phyloP scores from a whole-genome alignment of 2,329 filamentous ascomycete species.

The Aspergillus quadrilineatus region DNA sequence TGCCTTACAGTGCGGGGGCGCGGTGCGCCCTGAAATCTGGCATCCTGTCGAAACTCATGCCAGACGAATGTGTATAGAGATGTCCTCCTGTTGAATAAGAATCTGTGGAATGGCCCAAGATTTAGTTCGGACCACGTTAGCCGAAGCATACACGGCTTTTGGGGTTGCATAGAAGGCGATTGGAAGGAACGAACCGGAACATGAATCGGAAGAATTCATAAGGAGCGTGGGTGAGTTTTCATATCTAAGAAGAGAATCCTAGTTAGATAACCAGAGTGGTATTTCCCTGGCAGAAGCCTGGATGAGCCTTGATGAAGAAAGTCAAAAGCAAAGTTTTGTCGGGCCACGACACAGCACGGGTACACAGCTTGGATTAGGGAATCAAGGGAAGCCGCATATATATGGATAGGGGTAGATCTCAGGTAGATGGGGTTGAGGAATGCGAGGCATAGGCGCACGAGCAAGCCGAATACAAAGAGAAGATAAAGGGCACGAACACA shows the following conservation, averaged over 20 bases:
- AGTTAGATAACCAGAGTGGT: constrained; percentile 14
- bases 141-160: neutral
- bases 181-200: constrained; percentile 48
- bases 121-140: constrained; percentile 2
- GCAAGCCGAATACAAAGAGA: neutral
- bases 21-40: constrained; percentile 37
- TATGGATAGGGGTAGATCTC: constrained; percentile 10
- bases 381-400: constrained; percentile 9
- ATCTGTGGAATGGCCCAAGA: constrained; percentile 30
- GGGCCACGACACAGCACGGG: constrained; percentile 13
- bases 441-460: constrained; percentile 9
- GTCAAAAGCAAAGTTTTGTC: constrained; percentile 7
- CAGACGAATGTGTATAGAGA: constrained; percentile 36
- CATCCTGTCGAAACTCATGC: constrained; percentile 39
- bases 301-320: constrained; percentile 1
- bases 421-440: constrained; percentile 17
- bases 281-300: neutral
- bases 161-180: neutral
- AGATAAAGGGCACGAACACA: constrained; percentile 12
- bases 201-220: constrained; percentile 51
- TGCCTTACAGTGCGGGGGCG: constrained; percentile 42
- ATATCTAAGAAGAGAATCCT: constrained; percentile 46
- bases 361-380: constrained; percentile 15
- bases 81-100: constrained; percentile 31
- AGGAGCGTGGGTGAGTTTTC: constrained; percentile 51